These are phyloP conservation scores for Fraxinus cuspidata DNA, from an alignment of 257 asterid species.

Conservation along the genomic window DNA sequence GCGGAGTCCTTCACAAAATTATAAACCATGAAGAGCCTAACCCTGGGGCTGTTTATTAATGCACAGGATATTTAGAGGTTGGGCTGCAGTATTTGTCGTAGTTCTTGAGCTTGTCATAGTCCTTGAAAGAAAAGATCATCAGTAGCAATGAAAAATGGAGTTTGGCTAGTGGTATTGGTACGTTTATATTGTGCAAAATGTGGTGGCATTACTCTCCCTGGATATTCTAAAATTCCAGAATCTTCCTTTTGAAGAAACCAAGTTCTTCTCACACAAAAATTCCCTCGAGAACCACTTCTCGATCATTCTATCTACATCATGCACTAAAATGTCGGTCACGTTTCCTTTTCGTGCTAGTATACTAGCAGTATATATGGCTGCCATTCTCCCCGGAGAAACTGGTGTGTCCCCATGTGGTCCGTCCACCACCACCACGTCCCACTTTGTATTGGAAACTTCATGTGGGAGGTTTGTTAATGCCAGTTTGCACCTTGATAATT, in stretches of 20 bases:
- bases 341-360: conserved; percentile 65
- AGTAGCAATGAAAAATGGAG: conserved; percentile 3
- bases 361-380: conserved; percentile 67
- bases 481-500: conserved; percentile 51
- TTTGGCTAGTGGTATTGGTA: conserved; percentile 11
- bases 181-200: conserved; percentile 40
- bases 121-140: background rate
- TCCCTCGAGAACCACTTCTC: conserved; percentile 94
- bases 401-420: conserved; percentile 69
- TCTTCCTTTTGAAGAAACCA: conserved; percentile 78
- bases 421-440: conserved; percentile 81
- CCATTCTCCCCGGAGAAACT: conserved; percentile 79
- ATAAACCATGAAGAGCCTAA: background rate
- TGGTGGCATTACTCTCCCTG: conserved; percentile 44
- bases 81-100: background rate
- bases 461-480: conserved; percentile 52
- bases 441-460: conserved; percentile 42
- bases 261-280: conserved; percentile 70
- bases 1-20: no score
- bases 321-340: conserved; percentile 56
- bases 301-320: conserved; percentile 69
- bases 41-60: background rate
- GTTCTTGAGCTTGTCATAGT: background rate
- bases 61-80: background rate
- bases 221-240: conserved; percentile 65